These are phyloP conservation scores for Fusarium sp. DNA, from an alignment of 2,329 filamentous ascomycete species.

Conservation along the genomic window DNA sequence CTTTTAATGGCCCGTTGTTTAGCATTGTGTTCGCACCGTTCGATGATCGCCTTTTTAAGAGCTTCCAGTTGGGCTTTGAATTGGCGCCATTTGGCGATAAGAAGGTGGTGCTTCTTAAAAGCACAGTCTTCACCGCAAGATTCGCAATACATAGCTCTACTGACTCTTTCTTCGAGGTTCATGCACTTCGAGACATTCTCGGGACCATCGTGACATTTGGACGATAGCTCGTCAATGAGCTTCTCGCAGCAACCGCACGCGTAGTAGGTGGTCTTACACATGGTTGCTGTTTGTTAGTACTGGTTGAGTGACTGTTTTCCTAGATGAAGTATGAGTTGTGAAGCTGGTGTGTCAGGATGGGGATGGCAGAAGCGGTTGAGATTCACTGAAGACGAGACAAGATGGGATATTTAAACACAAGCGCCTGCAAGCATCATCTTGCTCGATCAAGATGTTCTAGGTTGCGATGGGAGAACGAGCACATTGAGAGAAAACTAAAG, in stretches of 20 bases:
- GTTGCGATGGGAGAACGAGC: neutral
- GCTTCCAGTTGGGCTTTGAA: neutral
- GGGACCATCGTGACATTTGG: neutral
- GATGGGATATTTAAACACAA: fast-evolving
- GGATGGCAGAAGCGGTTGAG: neutral
- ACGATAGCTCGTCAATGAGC: neutral
- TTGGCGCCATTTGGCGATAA: neutral
- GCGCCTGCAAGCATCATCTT: fast-evolving
- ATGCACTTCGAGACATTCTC: neutral
- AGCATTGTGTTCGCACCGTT: neutral
- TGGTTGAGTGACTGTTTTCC: neutral
- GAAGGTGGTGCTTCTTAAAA: neutral
- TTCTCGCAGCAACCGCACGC: neutral
- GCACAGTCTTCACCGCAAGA: neutral
- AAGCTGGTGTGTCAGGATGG: neutral
- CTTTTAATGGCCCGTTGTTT: neutral
- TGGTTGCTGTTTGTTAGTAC: neutral
- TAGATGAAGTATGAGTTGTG: neutral
- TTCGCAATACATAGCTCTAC: neutral
- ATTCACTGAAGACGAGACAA: neutral
- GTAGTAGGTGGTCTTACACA: neutral
- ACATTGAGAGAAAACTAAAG: neutral
- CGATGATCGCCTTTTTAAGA: neutral
- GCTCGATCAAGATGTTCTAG: neutral
- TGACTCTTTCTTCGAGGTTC: neutral